Percentiles rank a stretch among this genome's conserved stretches.
Evolutionary conservation across 805 yeast species (phyloP).

Genomic region (Zygotorulaspora florentina): DNA sequence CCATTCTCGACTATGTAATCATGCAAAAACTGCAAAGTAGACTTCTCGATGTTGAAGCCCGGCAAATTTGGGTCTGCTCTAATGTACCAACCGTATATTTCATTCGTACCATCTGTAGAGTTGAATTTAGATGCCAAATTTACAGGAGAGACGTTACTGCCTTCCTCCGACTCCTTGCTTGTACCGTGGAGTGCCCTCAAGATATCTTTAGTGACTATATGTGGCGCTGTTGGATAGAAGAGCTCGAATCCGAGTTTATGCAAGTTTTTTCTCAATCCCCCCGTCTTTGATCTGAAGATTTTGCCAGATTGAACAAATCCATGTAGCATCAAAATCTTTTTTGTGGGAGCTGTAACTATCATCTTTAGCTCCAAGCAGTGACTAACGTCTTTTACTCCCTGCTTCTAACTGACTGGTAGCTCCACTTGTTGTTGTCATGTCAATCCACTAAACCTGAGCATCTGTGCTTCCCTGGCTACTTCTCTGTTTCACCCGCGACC

Average conservation of each 20-base stretch:
- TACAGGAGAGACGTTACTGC: slow-evolving; percentile 37
- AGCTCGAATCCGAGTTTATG: slow-evolving; percentile 58
- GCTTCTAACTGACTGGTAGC: too few species aligned
- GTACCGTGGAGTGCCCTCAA: slow-evolving; percentile 27
- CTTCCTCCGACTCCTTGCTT: slow-evolving; percentile 23
- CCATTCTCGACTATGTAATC: slow-evolving; percentile 52
- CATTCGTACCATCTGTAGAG: slow-evolving; percentile 18
- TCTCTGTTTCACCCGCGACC: too few species aligned
- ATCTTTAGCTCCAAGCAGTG: neutral
- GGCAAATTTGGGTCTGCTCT: slow-evolving; percentile 37
- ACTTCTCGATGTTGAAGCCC: slow-evolving; percentile 29
- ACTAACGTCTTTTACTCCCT: too few species aligned
- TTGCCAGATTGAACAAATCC: slow-evolving; percentile 85
- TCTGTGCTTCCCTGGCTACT: too few species aligned
- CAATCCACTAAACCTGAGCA: too few species aligned
- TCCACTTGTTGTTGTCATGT: too few species aligned
- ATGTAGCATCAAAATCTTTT: slow-evolving; percentile 73
- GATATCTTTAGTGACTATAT: slow-evolving; percentile 53
- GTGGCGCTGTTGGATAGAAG: slow-evolving; percentile 71
- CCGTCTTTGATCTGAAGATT: slow-evolving; percentile 75
- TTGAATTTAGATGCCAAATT: slow-evolving; percentile 38
- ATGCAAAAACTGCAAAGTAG: slow-evolving; percentile 39
- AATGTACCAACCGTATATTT: slow-evolving; percentile 65
- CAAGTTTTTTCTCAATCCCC: slow-evolving; percentile 76
- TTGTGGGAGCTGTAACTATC: neutral